Evolutionary conservation across 768 basidiomycete genomes (phyloP).

Genomic region (Mycena chlorophos): DNA sequence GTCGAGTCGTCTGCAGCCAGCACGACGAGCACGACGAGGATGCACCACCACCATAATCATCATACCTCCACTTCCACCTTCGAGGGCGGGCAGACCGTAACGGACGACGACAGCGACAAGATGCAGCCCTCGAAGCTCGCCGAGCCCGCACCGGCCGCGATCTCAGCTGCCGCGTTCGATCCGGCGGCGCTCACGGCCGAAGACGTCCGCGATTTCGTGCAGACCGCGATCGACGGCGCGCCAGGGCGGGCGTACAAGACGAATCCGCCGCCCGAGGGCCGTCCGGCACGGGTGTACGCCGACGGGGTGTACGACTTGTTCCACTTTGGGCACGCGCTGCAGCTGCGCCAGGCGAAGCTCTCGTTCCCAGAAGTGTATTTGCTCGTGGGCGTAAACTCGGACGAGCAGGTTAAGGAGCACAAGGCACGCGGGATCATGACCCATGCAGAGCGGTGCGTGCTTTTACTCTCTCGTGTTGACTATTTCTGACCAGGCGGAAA

Average conservation of each 20-base stretch:
- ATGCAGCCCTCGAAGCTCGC: conserved; percentile 10
- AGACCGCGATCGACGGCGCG: conserved; percentile 72
- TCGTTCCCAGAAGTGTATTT: conserved; percentile 90
- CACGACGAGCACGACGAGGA: conserved; percentile 42
- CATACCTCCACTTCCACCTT: conserved; percentile 50
- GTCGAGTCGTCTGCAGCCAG: conserved; percentile 74
- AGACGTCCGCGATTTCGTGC: conserved; percentile 81
- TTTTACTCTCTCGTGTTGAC: background rate
- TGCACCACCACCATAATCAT: conserved; percentile 37
- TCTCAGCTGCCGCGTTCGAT: conserved; percentile 48
- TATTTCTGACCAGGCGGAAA: conserved; percentile 11
- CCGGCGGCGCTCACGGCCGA: conserved; percentile 67
- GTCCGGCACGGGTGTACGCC: conserved; percentile 89
- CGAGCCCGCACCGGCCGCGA: conserved; percentile 44
- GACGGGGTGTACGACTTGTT: conserved; percentile 96
- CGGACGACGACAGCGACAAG: background rate
- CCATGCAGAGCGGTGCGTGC: conserved; percentile 78
- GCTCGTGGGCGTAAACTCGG: conserved; percentile 90
- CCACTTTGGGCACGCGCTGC: conserved; percentile 96
- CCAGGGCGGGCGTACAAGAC: conserved; percentile 72
- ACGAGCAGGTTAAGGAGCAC: conserved; percentile 74
- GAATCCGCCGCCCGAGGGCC: conserved; percentile 75
- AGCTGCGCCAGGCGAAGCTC: conserved; percentile 94
- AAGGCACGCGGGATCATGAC: conserved; percentile 86
- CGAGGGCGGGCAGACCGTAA: conserved; percentile 27